phyloP scores from a whole-genome alignment of 2,329 filamentous ascomycete species.

The Stemphylium vesicarium region DNA sequence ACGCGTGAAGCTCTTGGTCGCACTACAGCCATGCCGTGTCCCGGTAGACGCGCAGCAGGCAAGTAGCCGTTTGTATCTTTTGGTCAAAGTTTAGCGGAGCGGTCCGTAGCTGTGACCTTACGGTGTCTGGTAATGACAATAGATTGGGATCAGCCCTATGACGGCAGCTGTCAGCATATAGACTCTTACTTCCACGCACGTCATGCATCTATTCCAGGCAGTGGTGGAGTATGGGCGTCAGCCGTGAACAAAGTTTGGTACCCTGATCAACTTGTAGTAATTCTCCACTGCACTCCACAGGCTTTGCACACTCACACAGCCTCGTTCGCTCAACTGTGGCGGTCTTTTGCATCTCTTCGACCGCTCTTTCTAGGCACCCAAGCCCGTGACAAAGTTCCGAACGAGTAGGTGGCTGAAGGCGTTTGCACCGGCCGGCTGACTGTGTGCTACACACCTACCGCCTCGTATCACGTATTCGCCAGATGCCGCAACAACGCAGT shows the following conservation, averaged over 20 bases:
- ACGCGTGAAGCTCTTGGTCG: constrained; percentile 19
- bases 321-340: constrained; percentile 14
- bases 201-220: background rate
- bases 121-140: background rate
- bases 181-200: background rate
- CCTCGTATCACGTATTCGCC: constrained; percentile 9
- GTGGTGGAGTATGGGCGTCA: background rate
- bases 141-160: constrained; percentile 6
- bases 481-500: constrained; percentile 14
- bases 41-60: background rate
- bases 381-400: constrained; percentile 8
- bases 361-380: constrained; percentile 1
- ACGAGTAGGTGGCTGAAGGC: constrained; percentile 19
- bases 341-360: constrained; percentile 11
- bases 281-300: background rate
- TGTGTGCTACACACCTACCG: constrained; percentile 9
- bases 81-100: constrained; percentile 8
- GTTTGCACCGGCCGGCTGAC: constrained; percentile 1
- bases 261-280: background rate
- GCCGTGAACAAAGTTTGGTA: background rate
- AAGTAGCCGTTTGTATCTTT: constrained; percentile 10
- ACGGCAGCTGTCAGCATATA: constrained; percentile 2
- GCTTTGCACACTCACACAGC: constrained; percentile 2
- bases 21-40: constrained; percentile 17
- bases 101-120: constrained; percentile 9